Conservation (phyloP, 192 early-diverging fungal species). For the Mortierella antarctica region DNA sequence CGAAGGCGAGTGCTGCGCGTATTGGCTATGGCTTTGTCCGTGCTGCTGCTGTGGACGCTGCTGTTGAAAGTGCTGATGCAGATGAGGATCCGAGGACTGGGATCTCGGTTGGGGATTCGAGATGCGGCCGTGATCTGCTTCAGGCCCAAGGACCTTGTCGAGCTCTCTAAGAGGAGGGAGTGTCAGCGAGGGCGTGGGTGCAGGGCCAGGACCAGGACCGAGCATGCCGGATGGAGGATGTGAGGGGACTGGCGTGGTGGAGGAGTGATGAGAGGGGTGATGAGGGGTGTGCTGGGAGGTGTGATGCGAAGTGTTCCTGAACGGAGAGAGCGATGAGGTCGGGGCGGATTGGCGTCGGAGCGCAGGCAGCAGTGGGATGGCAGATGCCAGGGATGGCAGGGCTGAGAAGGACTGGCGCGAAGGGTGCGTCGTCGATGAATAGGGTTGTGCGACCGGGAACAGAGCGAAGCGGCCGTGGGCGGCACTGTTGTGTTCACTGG, state of each 20-base stretch:
- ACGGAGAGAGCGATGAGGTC: background rate
- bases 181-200: slow-evolving; percentile 41
- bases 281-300: background rate
- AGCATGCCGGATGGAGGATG: slow-evolving; percentile 25
- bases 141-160: slow-evolving; percentile 25
- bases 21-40: background rate
- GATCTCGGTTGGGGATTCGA: slow-evolving; percentile 30
- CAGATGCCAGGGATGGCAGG: background rate
- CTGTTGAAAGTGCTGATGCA: slow-evolving; percentile 44
- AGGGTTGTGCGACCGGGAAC: background rate
- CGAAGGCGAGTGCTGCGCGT: background rate
- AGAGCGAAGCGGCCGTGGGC: background rate
- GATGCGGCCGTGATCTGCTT: slow-evolving; percentile 15
- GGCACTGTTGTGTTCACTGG: no score
- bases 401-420: background rate
- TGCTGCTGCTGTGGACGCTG: slow-evolving; percentile 10
- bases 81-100: slow-evolving; percentile 44
- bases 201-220: slow-evolving; percentile 49
- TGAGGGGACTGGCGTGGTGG: background rate
- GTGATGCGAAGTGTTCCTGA: background rate
- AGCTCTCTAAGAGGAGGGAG: slow-evolving; percentile 41
- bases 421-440: background rate
- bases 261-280: background rate
- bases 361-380: background rate
- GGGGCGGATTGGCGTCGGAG: no score